These are phyloP conservation scores for Psilocybe mexicana DNA, from an alignment of 1,284 basidiomycete species.

Conservation along the genomic window DNA sequence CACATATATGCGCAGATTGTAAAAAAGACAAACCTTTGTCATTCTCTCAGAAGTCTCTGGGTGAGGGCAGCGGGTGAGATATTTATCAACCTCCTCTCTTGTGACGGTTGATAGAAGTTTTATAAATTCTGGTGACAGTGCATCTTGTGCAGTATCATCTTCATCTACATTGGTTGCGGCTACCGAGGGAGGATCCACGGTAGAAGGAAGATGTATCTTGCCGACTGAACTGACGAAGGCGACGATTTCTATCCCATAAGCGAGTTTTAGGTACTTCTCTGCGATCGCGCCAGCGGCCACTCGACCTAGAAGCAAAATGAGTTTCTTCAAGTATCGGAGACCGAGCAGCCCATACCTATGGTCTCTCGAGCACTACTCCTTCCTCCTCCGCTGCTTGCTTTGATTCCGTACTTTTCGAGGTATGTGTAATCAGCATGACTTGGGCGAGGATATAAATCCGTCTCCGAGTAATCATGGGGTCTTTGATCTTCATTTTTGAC, in stretches of 20 bases:
- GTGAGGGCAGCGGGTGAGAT: slow-evolving; percentile 91
- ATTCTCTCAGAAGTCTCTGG: slow-evolving; percentile 85
- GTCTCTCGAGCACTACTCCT: slow-evolving; percentile 95
- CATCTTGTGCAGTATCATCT: slow-evolving; percentile 75
- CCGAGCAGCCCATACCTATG: slow-evolving; percentile 55
- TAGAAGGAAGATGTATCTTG: slow-evolving; percentile 79
- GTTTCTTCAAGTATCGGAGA: neutral
- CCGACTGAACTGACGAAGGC: slow-evolving; percentile 97
- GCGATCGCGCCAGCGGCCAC: slow-evolving; percentile 99
- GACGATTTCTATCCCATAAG: slow-evolving; percentile 92
- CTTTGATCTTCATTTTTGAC: slow-evolving; percentile 99
- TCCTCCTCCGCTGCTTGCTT: slow-evolving; percentile 96
- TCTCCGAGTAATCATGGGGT: slow-evolving; percentile 98
- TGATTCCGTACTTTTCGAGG: slow-evolving; percentile 96
- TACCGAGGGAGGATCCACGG: slow-evolving; percentile 41
- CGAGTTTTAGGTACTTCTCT: slow-evolving; percentile 91
- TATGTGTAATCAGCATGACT: slow-evolving; percentile 99
- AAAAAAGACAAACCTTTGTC: slow-evolving; percentile 65
- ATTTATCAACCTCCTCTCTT: slow-evolving; percentile 87
- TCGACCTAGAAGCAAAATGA: slow-evolving; percentile 55
- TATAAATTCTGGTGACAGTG: slow-evolving; percentile 83
- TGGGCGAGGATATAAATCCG: slow-evolving; percentile 95
- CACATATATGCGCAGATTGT: slow-evolving; percentile 6
- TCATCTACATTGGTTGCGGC: slow-evolving; percentile 42
- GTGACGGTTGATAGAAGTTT: slow-evolving; percentile 81